Evolutionary conservation across 306 rosid species (phyloP).

Genomic region (Potentilla sterilis): DNA sequence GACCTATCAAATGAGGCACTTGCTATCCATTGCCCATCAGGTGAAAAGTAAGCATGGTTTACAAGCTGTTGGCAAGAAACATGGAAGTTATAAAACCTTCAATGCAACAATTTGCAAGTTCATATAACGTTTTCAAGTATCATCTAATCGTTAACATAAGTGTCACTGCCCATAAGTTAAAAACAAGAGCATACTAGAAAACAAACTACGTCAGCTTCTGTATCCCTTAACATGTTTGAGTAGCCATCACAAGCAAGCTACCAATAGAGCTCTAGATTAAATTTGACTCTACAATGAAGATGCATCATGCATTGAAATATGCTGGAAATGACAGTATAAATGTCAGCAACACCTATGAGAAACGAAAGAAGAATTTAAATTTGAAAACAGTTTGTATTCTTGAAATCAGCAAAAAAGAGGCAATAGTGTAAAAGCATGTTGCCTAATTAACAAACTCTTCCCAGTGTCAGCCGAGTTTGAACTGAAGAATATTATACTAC

Average conservation of each 20-base stretch:
- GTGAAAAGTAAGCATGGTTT: conserved; percentile 89
- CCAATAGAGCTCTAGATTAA: conserved; percentile 8
- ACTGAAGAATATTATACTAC: not conserved
- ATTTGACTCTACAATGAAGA: not conserved
- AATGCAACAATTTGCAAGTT: conserved; percentile 14
- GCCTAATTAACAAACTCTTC: not conserved
- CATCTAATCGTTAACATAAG: not conserved
- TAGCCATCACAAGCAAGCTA: not conserved
- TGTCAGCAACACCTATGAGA: not conserved
- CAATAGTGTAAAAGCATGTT: not conserved
- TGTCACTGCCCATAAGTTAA: not conserved
- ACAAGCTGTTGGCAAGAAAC: conserved; percentile 58
- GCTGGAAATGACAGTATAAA: not conserved
- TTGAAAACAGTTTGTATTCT: not conserved
- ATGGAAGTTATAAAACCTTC: conserved; percentile 21
- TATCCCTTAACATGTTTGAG: not conserved
- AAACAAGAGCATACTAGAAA: not conserved
- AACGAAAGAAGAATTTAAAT: not conserved
- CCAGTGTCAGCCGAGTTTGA: not conserved
- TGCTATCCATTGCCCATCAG: conserved; percentile 98
- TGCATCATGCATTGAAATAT: conserved; percentile 5
- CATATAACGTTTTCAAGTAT: not conserved
- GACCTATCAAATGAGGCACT: conserved; percentile 96
- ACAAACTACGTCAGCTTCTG: not conserved
- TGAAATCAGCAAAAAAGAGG: not conserved